phyloP scores from a whole-genome alignment of 2,329 filamentous ascomycete genomes.

The Botrytis paeoniae region DNA sequence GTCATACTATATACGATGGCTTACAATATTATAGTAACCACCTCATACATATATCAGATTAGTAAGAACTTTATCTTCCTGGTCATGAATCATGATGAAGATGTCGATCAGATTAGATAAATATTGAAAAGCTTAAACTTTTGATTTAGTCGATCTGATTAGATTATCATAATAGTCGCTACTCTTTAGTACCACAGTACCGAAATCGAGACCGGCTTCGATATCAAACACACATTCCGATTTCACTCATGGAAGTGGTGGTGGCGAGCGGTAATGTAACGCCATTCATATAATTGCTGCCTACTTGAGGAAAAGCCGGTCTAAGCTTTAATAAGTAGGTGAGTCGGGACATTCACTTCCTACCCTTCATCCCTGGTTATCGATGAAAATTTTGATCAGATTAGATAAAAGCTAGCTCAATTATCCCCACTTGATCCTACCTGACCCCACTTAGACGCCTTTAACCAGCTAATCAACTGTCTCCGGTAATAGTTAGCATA shows the following conservation, averaged over 20 bases:
- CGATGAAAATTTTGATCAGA: conserved; percentile 17
- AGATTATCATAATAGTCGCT: not conserved
- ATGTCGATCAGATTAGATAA: conserved; percentile 3
- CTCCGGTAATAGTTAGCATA: not conserved
- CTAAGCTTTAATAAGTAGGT: not conserved
- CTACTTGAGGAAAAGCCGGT: not conserved
- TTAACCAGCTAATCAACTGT: conserved; percentile 10
- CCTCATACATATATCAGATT: not conserved
- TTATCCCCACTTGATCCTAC: conserved; percentile 1
- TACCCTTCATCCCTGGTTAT: not conserved
- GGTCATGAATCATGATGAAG: not conserved
- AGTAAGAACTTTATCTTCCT: not conserved
- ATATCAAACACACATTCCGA: not conserved
- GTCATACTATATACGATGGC: not conserved
- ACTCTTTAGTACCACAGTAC: not conserved
- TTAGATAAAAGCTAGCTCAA: conserved; percentile 12
- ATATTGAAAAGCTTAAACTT: not conserved
- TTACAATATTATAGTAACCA: not conserved
- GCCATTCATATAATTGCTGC: not conserved
- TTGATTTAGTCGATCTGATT: conserved; percentile 8
- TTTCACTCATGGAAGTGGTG: not conserved
- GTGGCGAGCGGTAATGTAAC: not conserved
- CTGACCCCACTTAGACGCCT: not conserved
- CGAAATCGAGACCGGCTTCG: not conserved
- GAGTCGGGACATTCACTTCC: not conserved